Evolutionary conservation across 441 rosid genomes (phyloP), one percentile per base, ranked within the genome.

Genomic region (Gossypium lobatum): DNA sequence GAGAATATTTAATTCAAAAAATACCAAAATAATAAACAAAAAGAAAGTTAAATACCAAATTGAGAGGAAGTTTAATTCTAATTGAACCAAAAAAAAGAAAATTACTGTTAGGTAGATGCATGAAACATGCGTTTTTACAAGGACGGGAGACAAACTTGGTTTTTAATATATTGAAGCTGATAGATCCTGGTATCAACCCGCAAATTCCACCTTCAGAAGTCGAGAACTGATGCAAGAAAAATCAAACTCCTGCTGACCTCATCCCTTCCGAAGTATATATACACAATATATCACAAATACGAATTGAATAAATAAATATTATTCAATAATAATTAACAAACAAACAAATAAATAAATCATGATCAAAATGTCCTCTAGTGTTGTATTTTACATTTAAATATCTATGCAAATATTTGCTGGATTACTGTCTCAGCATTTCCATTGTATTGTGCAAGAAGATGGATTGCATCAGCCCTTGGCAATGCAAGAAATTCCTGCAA

Each of bases 381-480:
- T 34, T 37, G 65, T 37, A 18, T 39, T 55, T n/a, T 72, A 60
- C 52, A 31, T 10, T n/a, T 21, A 39, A 26, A 14, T 14, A n/a
- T 9, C 42, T 72, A 61, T 11, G 87, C 81, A 82, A 92, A 92
- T 76, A 92, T 79, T 83, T 89, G 96, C 82, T 92, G 94, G 73
- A 95, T 95, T 70, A 85, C 97, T 10, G 88, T 83, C 82, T 95
- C 98, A 0, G 97, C 97, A 63, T 85, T 90, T 72, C 97, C 96
- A 60, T 90, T 87, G 83, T 91, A 89, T 80, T 93, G 95, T 23
- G 91, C 88, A 17, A 95, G 91, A 50, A 95, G 97, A 75, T 90
- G 93, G 82, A 95, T 95, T 52, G 99, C 98, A 75, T 93, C 96
- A 5, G 97, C 93, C 86, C 99, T 87, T 10, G 98, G 97, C 84